Percentiles rank a stretch among this genome's conserved stretches.
These are phyloP conservation scores for Suhomyces prunicola DNA, from an alignment of 805 yeast species.

Conservation along the genomic window DNA sequence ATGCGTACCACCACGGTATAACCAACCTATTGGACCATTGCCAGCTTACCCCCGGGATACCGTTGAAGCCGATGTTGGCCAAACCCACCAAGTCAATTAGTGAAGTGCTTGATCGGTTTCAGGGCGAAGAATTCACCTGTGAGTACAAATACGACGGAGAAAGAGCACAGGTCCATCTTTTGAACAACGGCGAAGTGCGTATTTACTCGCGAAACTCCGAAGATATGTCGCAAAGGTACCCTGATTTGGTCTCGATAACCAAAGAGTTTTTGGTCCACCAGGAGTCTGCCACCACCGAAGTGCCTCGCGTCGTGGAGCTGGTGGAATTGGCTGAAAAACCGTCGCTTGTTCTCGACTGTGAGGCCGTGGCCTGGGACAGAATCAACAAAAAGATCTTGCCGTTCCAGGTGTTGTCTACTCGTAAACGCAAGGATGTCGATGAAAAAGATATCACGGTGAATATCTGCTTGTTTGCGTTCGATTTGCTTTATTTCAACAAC, in stretches of 20 bases:
- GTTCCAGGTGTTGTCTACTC: conserved; percentile 86
- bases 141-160: conserved; percentile 98
- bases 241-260: conserved; percentile 75
- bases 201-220: conserved; percentile 94
- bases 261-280: conserved; percentile 50
- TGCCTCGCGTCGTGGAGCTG: conserved; percentile 6
- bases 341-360: conserved; percentile 84
- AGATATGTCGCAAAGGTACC: conserved; percentile 94
- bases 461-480: conserved; percentile 92
- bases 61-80: conserved; percentile 96
- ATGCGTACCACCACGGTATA: conserved; percentile 67
- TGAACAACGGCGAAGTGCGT: conserved; percentile 60
- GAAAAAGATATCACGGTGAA: conserved; percentile 84
- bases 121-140: conserved; percentile 82
- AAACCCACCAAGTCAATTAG: conserved; percentile 92
- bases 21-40: conserved; percentile 62
- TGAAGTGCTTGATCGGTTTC: conserved; percentile 89
- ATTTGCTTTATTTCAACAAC: conserved; percentile 71
- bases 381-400: conserved; percentile 78
- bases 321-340: conserved; percentile 27
- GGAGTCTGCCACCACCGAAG: not conserved
- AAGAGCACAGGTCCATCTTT: conserved; percentile 87
- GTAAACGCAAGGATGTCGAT: conserved; percentile 91
- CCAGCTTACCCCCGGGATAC: conserved; percentile 84
- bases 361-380: conserved; percentile 96